Base-by-base conservation (phyloP, 805 yeast genomes). In the Candida bentonensis region DNA sequence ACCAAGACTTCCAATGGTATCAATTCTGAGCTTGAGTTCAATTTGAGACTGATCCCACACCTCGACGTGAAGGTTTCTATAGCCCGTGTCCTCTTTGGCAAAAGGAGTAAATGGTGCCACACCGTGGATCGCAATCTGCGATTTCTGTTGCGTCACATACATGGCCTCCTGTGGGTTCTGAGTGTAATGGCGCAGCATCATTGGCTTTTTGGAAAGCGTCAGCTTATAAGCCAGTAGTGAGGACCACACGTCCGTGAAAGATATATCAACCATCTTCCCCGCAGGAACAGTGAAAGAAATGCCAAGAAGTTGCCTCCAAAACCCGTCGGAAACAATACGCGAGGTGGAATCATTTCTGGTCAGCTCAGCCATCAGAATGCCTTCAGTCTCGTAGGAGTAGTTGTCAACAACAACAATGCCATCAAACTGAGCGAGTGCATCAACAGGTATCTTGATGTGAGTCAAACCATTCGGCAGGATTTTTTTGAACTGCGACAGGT, bases 191-290 rank as follows among this genome's bases (percentile, higher is more conserved):
- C 36, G 13, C 5, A 30, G 17, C 36, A 30, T 30, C 36, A 30
- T 30, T 9, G 36, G 36, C 17, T 30, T 7, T n/a, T 30, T 30
- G 36, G 36, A 30, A 5, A 30, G 20, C 17, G 36, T 30, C 36
- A 30, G 36, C n/a, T 30, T 30, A n/a, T 30, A 30, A 11, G 36
- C 36, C 36, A 30, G n/a, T 9, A 30, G 36, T 11, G 36, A 30
- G 5, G 36, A 30, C 36, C 36, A 30, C 7, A 30, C 17, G 11
- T 30, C 7, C 5, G 36, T 30, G 17, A 30, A 30, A 13, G 36
- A 30, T 4, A 30, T 30, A n/a, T 30, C 36, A 9, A 17, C 36
- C 36, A 30, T 30, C 7, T 30, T 30, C 7, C 36, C 36, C 5
- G 36, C 36, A 17, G 36, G 36, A 5, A 30, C 17, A 9, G 36